These are phyloP conservation scores for Pholiota adiposa DNA, from an alignment of 1,284 basidiomycete species.

Conservation along the genomic window DNA sequence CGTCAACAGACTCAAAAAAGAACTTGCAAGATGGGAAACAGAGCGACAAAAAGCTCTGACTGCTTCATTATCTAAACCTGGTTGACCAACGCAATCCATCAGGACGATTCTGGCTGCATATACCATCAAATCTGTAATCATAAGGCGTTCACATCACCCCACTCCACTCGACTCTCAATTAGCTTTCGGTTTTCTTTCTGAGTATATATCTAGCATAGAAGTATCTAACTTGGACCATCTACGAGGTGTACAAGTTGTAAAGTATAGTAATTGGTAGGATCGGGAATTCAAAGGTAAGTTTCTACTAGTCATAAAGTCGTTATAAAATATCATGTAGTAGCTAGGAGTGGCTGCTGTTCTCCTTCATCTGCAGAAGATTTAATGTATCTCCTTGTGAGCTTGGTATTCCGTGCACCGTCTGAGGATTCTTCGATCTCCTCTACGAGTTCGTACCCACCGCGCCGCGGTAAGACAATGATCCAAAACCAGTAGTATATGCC, in stretches of 20 bases:
- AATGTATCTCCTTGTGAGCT: conserved; percentile 34
- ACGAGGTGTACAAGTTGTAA: neutral
- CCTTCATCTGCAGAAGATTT: neutral
- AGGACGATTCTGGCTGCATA: neutral
- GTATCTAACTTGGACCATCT: conserved; percentile 3
- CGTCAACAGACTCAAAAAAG: conserved; percentile 58
- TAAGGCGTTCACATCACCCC: neutral
- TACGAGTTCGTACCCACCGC: conserved; percentile 35
- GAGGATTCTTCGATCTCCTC: conserved; percentile 33
- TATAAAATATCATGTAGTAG: neutral
- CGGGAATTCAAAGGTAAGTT: neutral
- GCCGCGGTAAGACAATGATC: conserved; percentile 33
- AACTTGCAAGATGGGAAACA: conserved; percentile 70
- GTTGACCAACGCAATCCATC: neutral
- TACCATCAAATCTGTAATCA: neutral
- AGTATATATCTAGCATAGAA: conserved; percentile 3
- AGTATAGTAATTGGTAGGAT: neutral
- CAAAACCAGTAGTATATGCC: conserved; percentile 38
- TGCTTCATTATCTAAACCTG: neutral
- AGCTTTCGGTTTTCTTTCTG: neutral
- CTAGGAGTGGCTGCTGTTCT: conserved; percentile 13
- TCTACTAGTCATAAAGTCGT: neutral
- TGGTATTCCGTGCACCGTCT: conserved; percentile 35
- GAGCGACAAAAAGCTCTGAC: conserved; percentile 42
- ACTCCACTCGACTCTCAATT: neutral